These are phyloP conservation scores for Camellia japonica DNA, from an alignment of 148 eudicot species.

Conservation along the genomic window DNA sequence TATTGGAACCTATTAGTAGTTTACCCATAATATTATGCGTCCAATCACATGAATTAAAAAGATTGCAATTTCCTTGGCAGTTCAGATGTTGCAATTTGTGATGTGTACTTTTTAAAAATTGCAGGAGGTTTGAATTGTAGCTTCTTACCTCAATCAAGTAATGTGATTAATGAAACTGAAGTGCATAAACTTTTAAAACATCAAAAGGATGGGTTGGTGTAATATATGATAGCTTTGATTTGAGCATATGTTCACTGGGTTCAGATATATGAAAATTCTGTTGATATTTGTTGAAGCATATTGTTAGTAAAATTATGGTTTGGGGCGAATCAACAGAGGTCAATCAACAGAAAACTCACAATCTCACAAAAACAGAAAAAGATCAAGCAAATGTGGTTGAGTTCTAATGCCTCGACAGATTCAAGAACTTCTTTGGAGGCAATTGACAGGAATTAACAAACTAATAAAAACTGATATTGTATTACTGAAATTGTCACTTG, in stretches of 20 bases:
- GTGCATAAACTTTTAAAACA: neutral
- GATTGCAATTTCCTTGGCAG: neutral
- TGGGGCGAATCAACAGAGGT: too few relatives aligned
- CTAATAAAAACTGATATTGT: too few relatives aligned
- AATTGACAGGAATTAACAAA: too few relatives aligned
- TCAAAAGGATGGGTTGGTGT: neutral
- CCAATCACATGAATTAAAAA: neutral
- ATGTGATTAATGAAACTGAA: neutral
- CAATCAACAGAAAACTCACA: too few relatives aligned
- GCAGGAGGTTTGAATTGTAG: neutral
- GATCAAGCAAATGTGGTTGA: too few relatives aligned
- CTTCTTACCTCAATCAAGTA: neutral
- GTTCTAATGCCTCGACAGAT: too few relatives aligned
- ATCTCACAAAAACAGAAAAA: too few relatives aligned
- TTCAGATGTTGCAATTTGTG: neutral
- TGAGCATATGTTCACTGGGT: slow-evolving; percentile 8
- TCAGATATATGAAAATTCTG: neutral
- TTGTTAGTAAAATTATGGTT: neutral
- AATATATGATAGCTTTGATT: slow-evolving; percentile 7
- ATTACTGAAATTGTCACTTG: too few relatives aligned
- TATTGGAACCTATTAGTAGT: too few relatives aligned
- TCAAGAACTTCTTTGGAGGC: too few relatives aligned
- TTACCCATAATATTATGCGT: neutral
- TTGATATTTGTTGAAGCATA: neutral
- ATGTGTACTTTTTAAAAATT: neutral